Evolutionary conservation across 2,329 filamentous ascomycete species (phyloP), one percentile per base, ranked within the genome.

Genomic region (Huntiella savannae): DNA sequence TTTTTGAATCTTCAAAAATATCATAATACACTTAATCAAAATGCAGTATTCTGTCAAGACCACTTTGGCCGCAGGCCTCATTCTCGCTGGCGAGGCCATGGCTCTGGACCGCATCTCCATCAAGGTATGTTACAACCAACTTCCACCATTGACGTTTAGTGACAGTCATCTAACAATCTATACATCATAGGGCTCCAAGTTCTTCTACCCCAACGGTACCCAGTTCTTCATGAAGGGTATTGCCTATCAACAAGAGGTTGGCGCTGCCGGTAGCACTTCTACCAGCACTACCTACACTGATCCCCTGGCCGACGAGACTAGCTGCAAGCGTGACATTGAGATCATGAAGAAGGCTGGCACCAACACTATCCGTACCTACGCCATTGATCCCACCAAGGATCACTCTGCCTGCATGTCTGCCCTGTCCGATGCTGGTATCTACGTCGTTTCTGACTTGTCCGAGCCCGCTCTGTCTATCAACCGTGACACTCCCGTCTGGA

Each of bases 301-400:
- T 59, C 88, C 91, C 49, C 75, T 98, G 36, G 71, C 84, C 54
- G 76, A 93, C 58, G 63, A 65, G 48, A 64, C 67, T 33, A 62
- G 65, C 54, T 96, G 91, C 72, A 73, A 74, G 61, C 83, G 88
- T 56, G 91, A 98, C 60, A 74, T 98, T 42, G 84, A 85, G 40
- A 75, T 82, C 56, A 71, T 98, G 54, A 61, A 73, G 59, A 67
- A 84, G 61, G 73, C 95, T 51, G 71, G 77, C 52, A 94, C 86
- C 63, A 98, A 98, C 67, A 77, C 79, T 56, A 88, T 98, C 62
- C 88, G 91, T 63, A 87, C 91, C 48, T 98, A 98, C 62, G 86
- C 88, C 56, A 76, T 96, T 57, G 75, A 96, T 66, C 83, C 88
- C 17, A 74, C 69, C 12, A 62, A 70, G 54, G 70, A 92, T 65